Evolutionary conservation across 1,139 yeast genomes (phyloP), one percentile per base, ranked within the genome.

Genomic region (Pneumocystis canis): DNA sequence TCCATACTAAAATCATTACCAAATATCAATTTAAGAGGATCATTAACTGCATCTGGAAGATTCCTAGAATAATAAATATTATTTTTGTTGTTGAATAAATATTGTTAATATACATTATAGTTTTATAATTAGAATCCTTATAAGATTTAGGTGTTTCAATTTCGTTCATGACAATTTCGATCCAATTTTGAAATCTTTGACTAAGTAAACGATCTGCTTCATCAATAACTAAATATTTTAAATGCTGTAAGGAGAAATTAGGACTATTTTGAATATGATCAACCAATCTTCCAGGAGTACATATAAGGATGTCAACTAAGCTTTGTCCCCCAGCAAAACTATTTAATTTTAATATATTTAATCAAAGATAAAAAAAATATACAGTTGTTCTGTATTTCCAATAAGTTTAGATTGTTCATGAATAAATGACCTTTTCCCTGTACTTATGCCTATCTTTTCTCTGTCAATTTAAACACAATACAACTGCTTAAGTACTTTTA

Each of bases 121-220:
- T 9, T 60, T 62, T 41, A 59, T 37, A 20, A 65, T 65, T 20
- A 60, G 63, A 31, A 39, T 57, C 30, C 16, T 35, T 35, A 35
- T 35, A 57, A 39, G 41, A 39, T 28, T 35, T 40, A 14, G 33
- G 30, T 60, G 9, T 25, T 20, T 81, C 81, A 39, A 85, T 72
- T 39, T 79, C 78, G 2, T 75, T 68, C 64, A 85, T 79, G n/a
- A 92, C 75, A 0, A 83, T 78, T 61, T 80, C 80, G 67, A 90
- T 83, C 99, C 99, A 92, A 72, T 89, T 89, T 73, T 92, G 97
- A 74, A 89, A 92, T 37, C 88, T 83, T 72, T 92, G 97, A 71
- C 89, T 89, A 67, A 92, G 79, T 64, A 92, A 77, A 65, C 96
- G 78, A 76, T 92, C 99, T 1, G 97, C 98, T 74, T 92, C 99